Percentiles rank a stretch among this genome's conserved stretches.
Evolutionary conservation across 768 basidiomycete genomes (phyloP).

Genomic region (Pleurotus eryngii): DNA sequence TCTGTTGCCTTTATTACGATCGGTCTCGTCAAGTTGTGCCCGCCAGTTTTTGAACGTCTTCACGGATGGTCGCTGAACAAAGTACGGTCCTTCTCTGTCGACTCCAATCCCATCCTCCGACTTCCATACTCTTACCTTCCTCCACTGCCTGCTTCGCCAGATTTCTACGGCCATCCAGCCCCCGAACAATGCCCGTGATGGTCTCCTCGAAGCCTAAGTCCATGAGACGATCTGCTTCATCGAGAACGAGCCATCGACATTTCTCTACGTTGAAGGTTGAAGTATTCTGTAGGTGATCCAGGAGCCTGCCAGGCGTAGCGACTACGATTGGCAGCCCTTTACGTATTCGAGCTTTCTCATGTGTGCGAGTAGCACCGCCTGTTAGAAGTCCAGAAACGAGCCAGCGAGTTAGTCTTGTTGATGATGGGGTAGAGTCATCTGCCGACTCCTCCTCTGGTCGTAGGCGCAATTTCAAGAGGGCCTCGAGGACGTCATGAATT

Average conservation of each 20-base stretch:
- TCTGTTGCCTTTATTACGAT: constrained; percentile 79
- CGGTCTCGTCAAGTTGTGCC: constrained; percentile 78
- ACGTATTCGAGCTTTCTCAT: constrained; percentile 93
- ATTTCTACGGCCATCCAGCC: constrained; percentile 78
- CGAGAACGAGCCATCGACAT: constrained; percentile 92
- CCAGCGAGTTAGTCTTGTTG: constrained; percentile 73
- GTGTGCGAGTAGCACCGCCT: constrained; percentile 89
- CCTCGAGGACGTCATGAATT: constrained; percentile 91
- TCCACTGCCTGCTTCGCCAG: constrained; percentile 67
- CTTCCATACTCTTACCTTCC: constrained; percentile 66
- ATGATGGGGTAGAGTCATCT: constrained; percentile 40
- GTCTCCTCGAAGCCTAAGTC: constrained; percentile 98
- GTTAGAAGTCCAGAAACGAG: constrained; percentile 90
- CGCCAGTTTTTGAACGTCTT: constrained; percentile 92
- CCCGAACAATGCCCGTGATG: constrained; percentile 83
- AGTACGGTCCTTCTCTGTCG: constrained; percentile 78
- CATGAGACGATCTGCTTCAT: constrained; percentile 97
- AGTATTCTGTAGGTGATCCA: constrained; percentile 97
- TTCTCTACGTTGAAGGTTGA: constrained; percentile 90
- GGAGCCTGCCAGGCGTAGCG: constrained; percentile 89
- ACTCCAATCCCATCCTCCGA: constrained; percentile 86
- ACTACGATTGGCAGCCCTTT: constrained; percentile 96
- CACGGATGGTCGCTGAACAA: constrained; percentile 95
- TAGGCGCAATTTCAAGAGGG: constrained; percentile 72
- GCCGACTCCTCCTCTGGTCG: constrained; percentile 53